Base-by-base conservation (phyloP, 176 grass and related monocot genomes). In the Alloteropsis semialata region DNA sequence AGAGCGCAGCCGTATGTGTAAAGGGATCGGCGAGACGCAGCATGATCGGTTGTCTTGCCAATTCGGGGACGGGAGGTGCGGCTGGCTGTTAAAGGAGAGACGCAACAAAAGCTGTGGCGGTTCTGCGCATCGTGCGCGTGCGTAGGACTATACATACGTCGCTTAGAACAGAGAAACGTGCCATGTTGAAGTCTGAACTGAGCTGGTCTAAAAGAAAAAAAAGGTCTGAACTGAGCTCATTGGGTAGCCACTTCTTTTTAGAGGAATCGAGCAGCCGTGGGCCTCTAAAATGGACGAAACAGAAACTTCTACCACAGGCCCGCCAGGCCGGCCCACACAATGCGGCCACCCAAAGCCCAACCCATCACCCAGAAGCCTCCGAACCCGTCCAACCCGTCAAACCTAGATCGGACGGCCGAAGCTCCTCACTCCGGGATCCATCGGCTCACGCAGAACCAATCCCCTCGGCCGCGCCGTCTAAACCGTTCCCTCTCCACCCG, bases 331-430 rank as follows among this genome's bases (percentile, higher is more conserved):
- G 75, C 34, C 30, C 66, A 72, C 1, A 22, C 15, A 27, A 27
- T 24, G 9, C 11, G 24, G 37, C 64, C 50, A 63, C 18, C 17
- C 33, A 65, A 75, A 65, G 71, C 73, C 84, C 84, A 74, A 3
- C 3, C 34, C 44, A 44, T 69, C 33, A 30, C 10, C 24, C 38
- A 14, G 38, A 64, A 56, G 21, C 19, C 44, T 41, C 37, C 2
- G 6, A 55, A 3, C 27, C 10, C 16, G 9, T 33, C 10, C 60
- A 66, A 74, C 79, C 84, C n/a, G n/a, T n/a, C n/a, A n/a, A n/a
- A n/a, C n/a, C n/a, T 90, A 90, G 42, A 90, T 90, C 84, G 84
- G 67, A 87, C 75, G 84, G 59, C 43, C 16, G 43, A n/a, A 13
- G 27, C n/a, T 13, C 0, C 12, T 10, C 19, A 30, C 25, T 4